Base-by-base conservation (phyloP, 495 filamentous ascomycete genomes). In the Aspergillus campestris region DNA sequence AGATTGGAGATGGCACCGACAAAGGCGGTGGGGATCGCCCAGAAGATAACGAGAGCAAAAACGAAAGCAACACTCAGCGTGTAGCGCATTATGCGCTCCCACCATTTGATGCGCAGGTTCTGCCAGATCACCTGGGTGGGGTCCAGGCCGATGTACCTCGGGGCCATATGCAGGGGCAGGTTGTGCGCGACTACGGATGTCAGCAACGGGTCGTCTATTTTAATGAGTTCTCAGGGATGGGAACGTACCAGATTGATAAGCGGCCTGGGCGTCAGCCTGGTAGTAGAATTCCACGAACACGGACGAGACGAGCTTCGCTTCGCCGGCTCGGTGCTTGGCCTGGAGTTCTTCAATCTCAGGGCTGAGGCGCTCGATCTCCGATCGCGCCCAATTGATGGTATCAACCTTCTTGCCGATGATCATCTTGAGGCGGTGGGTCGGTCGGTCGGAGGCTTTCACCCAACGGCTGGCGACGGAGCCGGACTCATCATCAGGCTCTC, bases 1-100 rank as follows among this genome's bases (percentile, higher is more conserved):
- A 97, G 80, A 62, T 98, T 94, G 46, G 90, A 94, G 56, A 98
- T 84, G 12, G 75, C 49, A 71, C 87, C 91, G 44, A 96, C 89
- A 44, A 88, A 73, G 14, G 82, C 86, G 31, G 94, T 88, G 3
- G 92, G 92, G 47, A 98, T 87, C 13, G 69, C 63, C 89, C 89
- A 97, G 75, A 98, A 96, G 57, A 98, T 75, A 58, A 97, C 87
- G 65, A 96, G 64, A 14, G 75, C 86, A 24, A 66, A 59, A 42
- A 96, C 81, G 60, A 91, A 85, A 38, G 71, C 78, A 36, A 82
- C 66, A 8, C 87, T 84, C 10, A 70, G 75, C 42, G 83, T 74
- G 61, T 81, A 72, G 38, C 89, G 86, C 37, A 94, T 55, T 28
- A 94, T 67, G 30, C 79, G 73, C 60, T 92, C 85, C 81, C 84